Evolutionary conservation across 495 filamentous ascomycete genomes (phyloP).

Genomic region (Aspergillus avenaceus): DNA sequence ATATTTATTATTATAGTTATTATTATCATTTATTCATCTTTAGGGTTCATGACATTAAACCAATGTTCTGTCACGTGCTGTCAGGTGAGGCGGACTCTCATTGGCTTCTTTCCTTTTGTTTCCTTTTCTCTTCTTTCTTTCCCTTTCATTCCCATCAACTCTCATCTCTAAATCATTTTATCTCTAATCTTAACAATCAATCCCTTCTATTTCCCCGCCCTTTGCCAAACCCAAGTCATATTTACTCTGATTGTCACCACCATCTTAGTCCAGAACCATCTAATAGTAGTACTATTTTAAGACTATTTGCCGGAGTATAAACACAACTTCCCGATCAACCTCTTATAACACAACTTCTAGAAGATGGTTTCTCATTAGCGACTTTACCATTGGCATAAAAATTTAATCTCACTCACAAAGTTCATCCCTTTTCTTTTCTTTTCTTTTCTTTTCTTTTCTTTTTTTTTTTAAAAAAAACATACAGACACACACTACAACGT

Average conservation of each 20-base stretch:
- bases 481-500: neutral
- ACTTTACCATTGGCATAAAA: neutral
- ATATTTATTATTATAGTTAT: too few species aligned
- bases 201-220: too few species aligned
- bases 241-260: too few species aligned
- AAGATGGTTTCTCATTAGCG: too few species aligned
- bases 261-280: too few species aligned
- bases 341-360: too few species aligned
- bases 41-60: too few species aligned
- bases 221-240: too few species aligned
- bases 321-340: too few species aligned
- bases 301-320: too few species aligned
- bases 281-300: too few species aligned
- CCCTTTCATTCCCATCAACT: neutral
- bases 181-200: neutral
- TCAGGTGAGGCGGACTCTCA: neutral
- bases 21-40: too few species aligned
- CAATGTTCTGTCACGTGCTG: neutral
- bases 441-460: neutral
- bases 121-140: neutral
- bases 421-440: neutral
- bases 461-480: neutral
- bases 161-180: neutral
- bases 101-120: neutral
- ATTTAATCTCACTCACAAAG: neutral